phyloP scores from a whole-genome alignment of 1,284 basidiomycete species.

The Wolfiporia cocos region DNA sequence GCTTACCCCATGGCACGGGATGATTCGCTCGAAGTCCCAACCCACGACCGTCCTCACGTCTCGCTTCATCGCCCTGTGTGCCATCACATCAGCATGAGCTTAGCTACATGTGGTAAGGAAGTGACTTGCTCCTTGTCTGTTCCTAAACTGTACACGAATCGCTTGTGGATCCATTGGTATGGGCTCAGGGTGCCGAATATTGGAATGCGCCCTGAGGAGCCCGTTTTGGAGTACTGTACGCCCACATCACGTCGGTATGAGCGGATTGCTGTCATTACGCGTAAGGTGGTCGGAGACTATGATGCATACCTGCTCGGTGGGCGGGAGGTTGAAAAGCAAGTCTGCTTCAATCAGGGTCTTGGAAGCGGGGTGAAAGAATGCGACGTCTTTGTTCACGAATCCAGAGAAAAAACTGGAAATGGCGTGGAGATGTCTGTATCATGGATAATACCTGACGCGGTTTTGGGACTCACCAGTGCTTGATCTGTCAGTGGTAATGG shows the following conservation, averaged over 20 bases:
- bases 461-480: conserved; percentile 59
- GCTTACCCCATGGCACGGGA: conserved; percentile 88
- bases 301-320: conserved; percentile 71
- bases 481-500: conserved; percentile 35
- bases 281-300: not conserved
- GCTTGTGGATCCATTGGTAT: conserved; percentile 51
- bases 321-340: conserved; percentile 81
- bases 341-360: conserved; percentile 86
- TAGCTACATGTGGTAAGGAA: not conserved
- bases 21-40: conserved; percentile 88
- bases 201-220: conserved; percentile 40
- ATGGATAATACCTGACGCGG: too few relatives aligned
- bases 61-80: conserved; percentile 60
- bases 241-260: not conserved
- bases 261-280: not conserved
- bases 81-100: not conserved
- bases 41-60: conserved; percentile 66
- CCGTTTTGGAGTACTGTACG: conserved; percentile 58
- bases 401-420: conserved; percentile 70
- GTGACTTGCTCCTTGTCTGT: conserved; percentile 54
- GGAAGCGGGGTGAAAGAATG: conserved; percentile 77
- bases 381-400: conserved; percentile 83
- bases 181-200: conserved; percentile 57
- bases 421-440: too few relatives aligned
- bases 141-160: conserved; percentile 43